phyloP scores from a whole-genome alignment of 2,329 filamentous ascomycete species.

The Fusarium sp. region DNA sequence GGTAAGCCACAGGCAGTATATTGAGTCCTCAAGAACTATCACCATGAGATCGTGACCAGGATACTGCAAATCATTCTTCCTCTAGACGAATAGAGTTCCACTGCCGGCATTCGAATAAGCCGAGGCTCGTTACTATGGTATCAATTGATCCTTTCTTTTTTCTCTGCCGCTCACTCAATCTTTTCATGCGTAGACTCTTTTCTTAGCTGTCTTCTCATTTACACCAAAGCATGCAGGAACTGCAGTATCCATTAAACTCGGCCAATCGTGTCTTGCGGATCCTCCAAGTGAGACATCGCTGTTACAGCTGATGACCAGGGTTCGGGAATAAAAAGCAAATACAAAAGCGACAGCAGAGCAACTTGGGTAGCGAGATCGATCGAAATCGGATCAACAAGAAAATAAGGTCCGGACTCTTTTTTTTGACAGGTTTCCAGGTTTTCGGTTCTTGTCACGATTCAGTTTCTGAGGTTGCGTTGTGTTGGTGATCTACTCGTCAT shows the following conservation, averaged over 20 bases:
- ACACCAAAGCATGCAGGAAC: not conserved
- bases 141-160: slow-evolving; percentile 2
- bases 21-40: not conserved
- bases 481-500: not conserved
- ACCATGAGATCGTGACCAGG: not conserved
- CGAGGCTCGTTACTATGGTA: not conserved
- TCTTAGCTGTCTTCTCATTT: not conserved
- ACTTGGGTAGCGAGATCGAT: slow-evolving; percentile 3
- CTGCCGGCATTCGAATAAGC: not conserved
- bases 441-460: not conserved
- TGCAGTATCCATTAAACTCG: not conserved
- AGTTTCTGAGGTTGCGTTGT: not conserved
- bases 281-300: not conserved
- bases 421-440: not conserved
- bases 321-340: slow-evolving; percentile 11
- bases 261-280: not conserved
- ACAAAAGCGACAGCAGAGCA: not conserved
- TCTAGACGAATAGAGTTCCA: not conserved
- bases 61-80: not conserved
- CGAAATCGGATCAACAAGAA: slow-evolving; percentile 2
- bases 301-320: slow-evolving; percentile 7
- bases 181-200: not conserved
- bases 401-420: not conserved
- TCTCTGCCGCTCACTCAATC: not conserved
- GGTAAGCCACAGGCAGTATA: not conserved